Evolutionary conservation across 2,329 filamentous ascomycete species (phyloP), one percentile per base, ranked within the genome.

Genomic region (Sporothrix sp.): DNA sequence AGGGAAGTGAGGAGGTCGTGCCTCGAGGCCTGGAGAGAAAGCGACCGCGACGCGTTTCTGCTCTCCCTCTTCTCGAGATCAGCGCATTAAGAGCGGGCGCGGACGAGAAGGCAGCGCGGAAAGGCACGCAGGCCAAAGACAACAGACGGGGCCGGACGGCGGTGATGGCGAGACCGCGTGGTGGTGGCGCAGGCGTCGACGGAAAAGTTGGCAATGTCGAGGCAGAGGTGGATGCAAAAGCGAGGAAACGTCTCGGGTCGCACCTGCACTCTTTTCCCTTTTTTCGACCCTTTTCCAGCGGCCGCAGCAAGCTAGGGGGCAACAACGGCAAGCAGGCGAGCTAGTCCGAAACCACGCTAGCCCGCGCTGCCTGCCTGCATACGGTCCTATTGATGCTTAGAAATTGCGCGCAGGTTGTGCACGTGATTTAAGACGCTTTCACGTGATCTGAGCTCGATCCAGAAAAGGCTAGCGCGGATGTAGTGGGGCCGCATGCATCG

Each of bases 11-110:
- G 37, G 20, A 20, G 16, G 33, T 37, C 32, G 44, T 16, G 7
- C 42, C 40, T 38, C 21, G 42, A 51, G 48, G 30, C 20, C 39
- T 27, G 35, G 40, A 40, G 28, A 37, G n/a, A n/a, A n/a, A 44
- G 44, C 48, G 47, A 47, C 39, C 55, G 55, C 48, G 55, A 54
- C 54, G 54, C 55, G 55, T 54, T 54, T 49, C 52, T 54, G 32
- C 46, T 52, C 54, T 54, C 49, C 40, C 32, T 8, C 9, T 28
- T 32, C 33, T 49, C 37, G 16, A 28, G 20, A 32, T 56, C 54
- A 56, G 53, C 50, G 56, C 54, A 58, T 56, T 48, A 46, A 53
- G 42, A 27, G 25, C 38, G 16, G 30, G n/a, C 8, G 20, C 38
- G 20, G 35, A 18, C 8, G 30, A 16, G 39, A n/a, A 30, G 37